Conservation (phyloP, 2,329 filamentous ascomycete species). For the Botrytis squamosa region DNA sequence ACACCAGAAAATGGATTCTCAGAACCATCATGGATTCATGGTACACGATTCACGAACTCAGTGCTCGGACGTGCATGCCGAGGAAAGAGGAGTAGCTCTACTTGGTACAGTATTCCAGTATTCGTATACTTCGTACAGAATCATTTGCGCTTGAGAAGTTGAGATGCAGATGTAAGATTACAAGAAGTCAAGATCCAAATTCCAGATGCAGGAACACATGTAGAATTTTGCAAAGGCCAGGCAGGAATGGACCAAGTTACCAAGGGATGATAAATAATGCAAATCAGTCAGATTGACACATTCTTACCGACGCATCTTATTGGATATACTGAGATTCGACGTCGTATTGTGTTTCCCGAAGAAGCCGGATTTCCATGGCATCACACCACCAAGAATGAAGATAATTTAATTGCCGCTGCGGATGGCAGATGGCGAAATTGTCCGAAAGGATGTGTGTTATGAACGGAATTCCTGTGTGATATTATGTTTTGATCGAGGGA, state of each 20-base stretch:
- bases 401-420: neutral
- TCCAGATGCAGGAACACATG: neutral
- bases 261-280: neutral
- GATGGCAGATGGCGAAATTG: neutral
- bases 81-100: neutral
- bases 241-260: neutral
- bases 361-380: slow-evolving; percentile 1
- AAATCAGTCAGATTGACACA: slow-evolving; percentile 1
- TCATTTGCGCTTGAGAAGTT: neutral
- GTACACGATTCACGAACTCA: neutral
- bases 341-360: slow-evolving; percentile 6
- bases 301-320: neutral
- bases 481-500: neutral
- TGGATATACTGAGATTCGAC: neutral
- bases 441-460: neutral
- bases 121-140: neutral
- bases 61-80: neutral
- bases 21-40: neutral
- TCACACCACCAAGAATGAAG: neutral
- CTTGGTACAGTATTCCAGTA: neutral
- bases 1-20: neutral
- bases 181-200: neutral
- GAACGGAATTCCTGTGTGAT: neutral
- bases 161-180: neutral
- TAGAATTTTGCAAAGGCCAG: neutral